Evolutionary conservation across 257 asterid species (phyloP).

Genomic region (Primulina eburnea): DNA sequence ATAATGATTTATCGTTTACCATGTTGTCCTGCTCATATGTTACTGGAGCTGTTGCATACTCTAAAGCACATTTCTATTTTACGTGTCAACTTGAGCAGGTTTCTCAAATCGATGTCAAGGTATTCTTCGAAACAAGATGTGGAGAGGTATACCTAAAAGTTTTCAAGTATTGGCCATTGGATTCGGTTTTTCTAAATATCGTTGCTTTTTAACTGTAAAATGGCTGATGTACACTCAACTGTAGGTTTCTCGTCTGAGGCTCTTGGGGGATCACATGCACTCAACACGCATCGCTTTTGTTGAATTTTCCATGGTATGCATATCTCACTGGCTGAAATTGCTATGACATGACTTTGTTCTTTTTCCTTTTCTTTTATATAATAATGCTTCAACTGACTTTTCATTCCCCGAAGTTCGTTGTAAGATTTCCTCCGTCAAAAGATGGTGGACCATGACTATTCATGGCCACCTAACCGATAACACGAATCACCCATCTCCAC

Average conservation of each 20-base stretch:
- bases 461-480: neutral
- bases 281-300: constrained; percentile 89
- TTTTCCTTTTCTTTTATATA: neutral
- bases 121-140: constrained; percentile 79
- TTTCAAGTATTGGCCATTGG: neutral
- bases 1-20: neutral
- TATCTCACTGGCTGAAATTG: neutral
- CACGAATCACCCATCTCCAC: neutral
- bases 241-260: constrained; percentile 95
- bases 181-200: constrained; percentile 10
- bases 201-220: constrained; percentile 13
- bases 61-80: constrained; percentile 2
- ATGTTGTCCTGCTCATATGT: neutral
- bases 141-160: constrained; percentile 60
- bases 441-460: constrained; percentile 1
- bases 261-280: constrained; percentile 91
- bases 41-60: neutral
- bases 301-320: constrained; percentile 72
- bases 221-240: constrained; percentile 13
- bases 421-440: neutral
- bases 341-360: neutral
- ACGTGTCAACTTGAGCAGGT: constrained; percentile 40
- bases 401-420: neutral
- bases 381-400: neutral
- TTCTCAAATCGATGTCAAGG: constrained; percentile 80